These are phyloP conservation scores for Capsicum chinense DNA, from an alignment of 257 asterid species.

Conservation along the genomic window DNA sequence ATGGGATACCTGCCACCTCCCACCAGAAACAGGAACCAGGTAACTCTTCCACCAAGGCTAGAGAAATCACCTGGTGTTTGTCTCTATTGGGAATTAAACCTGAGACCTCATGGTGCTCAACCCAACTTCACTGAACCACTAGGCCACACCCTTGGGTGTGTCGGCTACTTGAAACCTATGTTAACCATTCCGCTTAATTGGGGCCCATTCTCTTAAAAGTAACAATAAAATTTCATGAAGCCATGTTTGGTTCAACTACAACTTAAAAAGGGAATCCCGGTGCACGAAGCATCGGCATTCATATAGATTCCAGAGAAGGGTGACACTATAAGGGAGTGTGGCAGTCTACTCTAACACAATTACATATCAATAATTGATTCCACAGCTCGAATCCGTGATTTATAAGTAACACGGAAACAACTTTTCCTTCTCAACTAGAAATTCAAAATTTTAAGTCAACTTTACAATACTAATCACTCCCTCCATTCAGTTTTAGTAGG, in stretches of 20 bases:
- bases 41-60: no score
- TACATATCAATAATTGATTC: not conserved
- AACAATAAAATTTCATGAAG: not conserved
- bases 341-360: not conserved
- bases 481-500: no score
- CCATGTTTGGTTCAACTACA: not conserved
- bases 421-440: not conserved
- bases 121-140: no score
- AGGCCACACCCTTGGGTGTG: no score
- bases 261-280: not conserved
- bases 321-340: not conserved
- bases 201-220: not conserved
- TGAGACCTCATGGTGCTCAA: no score
- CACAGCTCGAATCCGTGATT: not conserved
- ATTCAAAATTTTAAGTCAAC: not conserved
- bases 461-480: not conserved
- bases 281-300: not conserved
- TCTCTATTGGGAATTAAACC: no score
- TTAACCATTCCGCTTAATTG: not conserved
- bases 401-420: not conserved
- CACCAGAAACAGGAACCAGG: no score
- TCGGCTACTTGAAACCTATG: not conserved
- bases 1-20: no score
- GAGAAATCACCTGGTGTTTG: no score
- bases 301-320: not conserved